These are phyloP conservation scores for Plectosphaerella plurivora DNA, from an alignment of 2,329 filamentous ascomycete species.

Conservation along the genomic window DNA sequence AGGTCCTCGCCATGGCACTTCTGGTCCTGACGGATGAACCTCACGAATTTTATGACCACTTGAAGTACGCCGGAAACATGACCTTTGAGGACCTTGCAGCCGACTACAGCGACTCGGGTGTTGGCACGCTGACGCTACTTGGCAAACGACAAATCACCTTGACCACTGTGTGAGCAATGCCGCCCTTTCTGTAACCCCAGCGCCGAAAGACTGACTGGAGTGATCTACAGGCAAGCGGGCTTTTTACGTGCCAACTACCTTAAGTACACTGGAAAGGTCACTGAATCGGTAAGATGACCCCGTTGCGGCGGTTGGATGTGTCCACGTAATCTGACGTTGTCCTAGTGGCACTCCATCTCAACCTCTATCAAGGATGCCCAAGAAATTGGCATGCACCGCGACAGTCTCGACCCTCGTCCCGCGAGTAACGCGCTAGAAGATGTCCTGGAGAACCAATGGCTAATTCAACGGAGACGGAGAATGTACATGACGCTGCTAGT, in stretches of 20 bases:
- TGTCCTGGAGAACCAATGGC: slow-evolving; percentile 53
- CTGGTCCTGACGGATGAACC: slow-evolving; percentile 44
- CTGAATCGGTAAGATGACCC: slow-evolving; percentile 41
- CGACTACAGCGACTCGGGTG: slow-evolving; percentile 57
- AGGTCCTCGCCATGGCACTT: slow-evolving; percentile 51
- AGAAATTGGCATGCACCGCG: slow-evolving; percentile 56
- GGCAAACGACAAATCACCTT: slow-evolving; percentile 54
- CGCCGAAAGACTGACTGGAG: neutral
- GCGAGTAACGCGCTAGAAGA: slow-evolving; percentile 39
- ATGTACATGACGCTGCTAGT: slow-evolving; percentile 51
- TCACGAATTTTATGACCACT: slow-evolving; percentile 44
- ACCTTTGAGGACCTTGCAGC: slow-evolving; percentile 55
- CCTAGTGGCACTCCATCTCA: slow-evolving; percentile 51
- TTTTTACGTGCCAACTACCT: slow-evolving; percentile 53
- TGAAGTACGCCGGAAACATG: slow-evolving; percentile 57
- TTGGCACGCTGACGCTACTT: slow-evolving; percentile 47
- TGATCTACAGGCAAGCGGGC: slow-evolving; percentile 34
- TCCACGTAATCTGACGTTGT: neutral
- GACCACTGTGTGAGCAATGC: slow-evolving; percentile 36
- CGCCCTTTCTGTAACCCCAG: neutral
- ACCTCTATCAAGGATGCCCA: slow-evolving; percentile 57
- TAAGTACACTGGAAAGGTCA: slow-evolving; percentile 55
- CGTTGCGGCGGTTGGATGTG: neutral
- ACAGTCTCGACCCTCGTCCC: slow-evolving; percentile 46
- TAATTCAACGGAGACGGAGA: slow-evolving; percentile 45